Evolutionary conservation across 805 yeast genomes (phyloP).

Genomic region (Saccharomycopsis sp.): DNA sequence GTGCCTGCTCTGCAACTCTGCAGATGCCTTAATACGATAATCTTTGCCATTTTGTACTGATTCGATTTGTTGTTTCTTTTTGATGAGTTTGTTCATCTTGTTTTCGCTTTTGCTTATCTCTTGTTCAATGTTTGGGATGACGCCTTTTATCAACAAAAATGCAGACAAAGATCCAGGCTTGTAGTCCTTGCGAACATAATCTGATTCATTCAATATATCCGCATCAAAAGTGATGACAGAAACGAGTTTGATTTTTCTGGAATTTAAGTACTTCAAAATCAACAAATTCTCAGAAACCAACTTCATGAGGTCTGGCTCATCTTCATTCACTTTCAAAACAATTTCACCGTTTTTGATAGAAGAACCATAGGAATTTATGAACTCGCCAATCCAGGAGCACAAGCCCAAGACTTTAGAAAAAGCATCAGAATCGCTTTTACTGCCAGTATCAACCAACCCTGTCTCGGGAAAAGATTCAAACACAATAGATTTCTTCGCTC

Average conservation of each 20-base stretch:
- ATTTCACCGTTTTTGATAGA: slow-evolving; percentile 82
- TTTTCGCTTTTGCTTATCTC: slow-evolving; percentile 76
- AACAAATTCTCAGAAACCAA: background rate
- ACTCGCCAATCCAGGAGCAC: slow-evolving; percentile 83
- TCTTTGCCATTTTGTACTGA: slow-evolving; percentile 48
- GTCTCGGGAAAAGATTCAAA: slow-evolving; percentile 4
- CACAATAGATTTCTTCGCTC: slow-evolving; percentile 56
- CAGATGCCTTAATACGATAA: slow-evolving; percentile 77
- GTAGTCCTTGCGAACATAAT: slow-evolving; percentile 5
- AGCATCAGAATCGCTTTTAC: slow-evolving; percentile 51
- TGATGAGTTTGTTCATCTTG: slow-evolving; percentile 61
- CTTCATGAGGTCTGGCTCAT: background rate
- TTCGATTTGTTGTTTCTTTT: slow-evolving; percentile 52
- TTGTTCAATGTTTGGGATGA: slow-evolving; percentile 82
- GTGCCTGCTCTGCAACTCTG: slow-evolving; percentile 28
- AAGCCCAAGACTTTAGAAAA: slow-evolving; percentile 79
- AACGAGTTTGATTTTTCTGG: too few relatives aligned
- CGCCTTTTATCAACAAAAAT: slow-evolving; percentile 80
- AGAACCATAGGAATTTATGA: slow-evolving; percentile 81
- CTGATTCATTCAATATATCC: slow-evolving; percentile 6
- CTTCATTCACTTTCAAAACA: slow-evolving; percentile 43
- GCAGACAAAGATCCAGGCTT: background rate
- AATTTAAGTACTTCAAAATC: background rate
- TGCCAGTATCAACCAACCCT: too few relatives aligned
- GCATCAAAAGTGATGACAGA: slow-evolving; percentile 2